Evolutionary conservation across 805 yeast species (phyloP), one percentile per base, ranked within the genome.

Genomic region (Kuraishia ogatae): DNA sequence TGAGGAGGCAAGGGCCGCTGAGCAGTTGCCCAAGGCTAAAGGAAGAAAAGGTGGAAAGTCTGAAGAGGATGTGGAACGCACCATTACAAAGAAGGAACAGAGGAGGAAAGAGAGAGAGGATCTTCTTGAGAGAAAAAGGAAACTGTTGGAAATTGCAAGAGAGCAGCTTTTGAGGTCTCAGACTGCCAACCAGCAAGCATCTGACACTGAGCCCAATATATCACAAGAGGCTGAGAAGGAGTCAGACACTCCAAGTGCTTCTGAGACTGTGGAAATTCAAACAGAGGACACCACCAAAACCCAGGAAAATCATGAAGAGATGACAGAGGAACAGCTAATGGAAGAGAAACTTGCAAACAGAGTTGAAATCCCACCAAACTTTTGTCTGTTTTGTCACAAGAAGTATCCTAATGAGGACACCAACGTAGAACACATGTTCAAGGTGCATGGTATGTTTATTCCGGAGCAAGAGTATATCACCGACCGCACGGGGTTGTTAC

Each of bases 391-490:
- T 60, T 80, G 84, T 55, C 65, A 71, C 46, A 64, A 69, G 51
- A 56, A 58, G 17, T 77, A 75, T 53, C 65, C 60, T 13, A 64
- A 69, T 24, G 59, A 76, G 19, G 82, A 79, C 5, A 77, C 68
- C 28, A 74, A 74, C 54, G 62, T 87, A 29, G 76, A 75, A 28
- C 97, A 94, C 68, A 87, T 94, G 96, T 83, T 81, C 64, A 77
- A 76, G 56, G 73, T 69, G 43, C 97, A 88, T 68, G 98, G 98
- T 1, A 75, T 94, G 49, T 94, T 86, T 58, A 78, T 94, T 6
- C 99, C 99, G 1, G 97, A 94, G 67, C 73, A 77, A 58, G 77
- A 81, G 17, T 91, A 81, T 63, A 74, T 94, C 51, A 73, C 70
- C 0, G 89, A 92, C 66, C 71, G 81, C 52, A 77, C 73, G 47